Evolutionary conservation across 2,329 filamentous ascomycete species (phyloP).

Genomic region (Periconia sp.): DNA sequence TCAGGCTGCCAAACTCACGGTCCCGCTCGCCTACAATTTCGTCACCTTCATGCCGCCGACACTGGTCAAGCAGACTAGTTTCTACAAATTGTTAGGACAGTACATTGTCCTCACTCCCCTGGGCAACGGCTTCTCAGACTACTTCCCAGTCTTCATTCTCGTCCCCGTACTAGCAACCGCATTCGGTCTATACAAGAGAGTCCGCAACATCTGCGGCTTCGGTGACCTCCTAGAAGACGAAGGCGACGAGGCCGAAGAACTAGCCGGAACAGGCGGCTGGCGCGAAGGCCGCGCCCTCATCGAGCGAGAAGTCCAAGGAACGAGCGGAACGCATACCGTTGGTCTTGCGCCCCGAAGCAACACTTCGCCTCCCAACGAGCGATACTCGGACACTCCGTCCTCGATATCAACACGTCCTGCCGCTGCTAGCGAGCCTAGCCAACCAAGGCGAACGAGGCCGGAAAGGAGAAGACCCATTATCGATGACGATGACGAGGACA

Average conservation of each 20-base stretch:
- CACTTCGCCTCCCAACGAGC: conserved; percentile 23
- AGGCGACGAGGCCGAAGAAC: conserved; percentile 66
- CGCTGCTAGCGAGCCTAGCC: conserved; percentile 15
- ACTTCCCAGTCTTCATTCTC: conserved; percentile 88
- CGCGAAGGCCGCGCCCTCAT: conserved; percentile 90
- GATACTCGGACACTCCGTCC: conserved; percentile 30
- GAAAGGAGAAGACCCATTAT: conserved; percentile 31
- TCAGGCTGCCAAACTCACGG: conserved; percentile 89
- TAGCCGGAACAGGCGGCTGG: conserved; percentile 83
- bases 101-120: conserved; percentile 84
- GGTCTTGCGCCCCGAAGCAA: conserved; percentile 31
- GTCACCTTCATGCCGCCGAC: conserved; percentile 80
- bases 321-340: conserved; percentile 43
- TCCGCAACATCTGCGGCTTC: conserved; percentile 79
- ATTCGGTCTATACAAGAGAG: conserved; percentile 86
- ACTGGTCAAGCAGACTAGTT: conserved; percentile 79
- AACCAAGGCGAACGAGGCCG: conserved; percentile 11
- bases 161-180: conserved; percentile 83
- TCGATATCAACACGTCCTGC: conserved; percentile 6
- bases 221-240: conserved; percentile 79
- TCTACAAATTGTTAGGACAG: conserved; percentile 84
- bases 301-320: conserved; percentile 72
- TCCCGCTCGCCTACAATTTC: conserved; percentile 95
- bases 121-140: conserved; percentile 81
- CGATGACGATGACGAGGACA: conserved; percentile 65